Percentiles rank a stretch among this genome's conserved stretches.
These are phyloP conservation scores for Saccharomycopsis selenospora DNA, from an alignment of 805 yeast species.

Conservation along the genomic window DNA sequence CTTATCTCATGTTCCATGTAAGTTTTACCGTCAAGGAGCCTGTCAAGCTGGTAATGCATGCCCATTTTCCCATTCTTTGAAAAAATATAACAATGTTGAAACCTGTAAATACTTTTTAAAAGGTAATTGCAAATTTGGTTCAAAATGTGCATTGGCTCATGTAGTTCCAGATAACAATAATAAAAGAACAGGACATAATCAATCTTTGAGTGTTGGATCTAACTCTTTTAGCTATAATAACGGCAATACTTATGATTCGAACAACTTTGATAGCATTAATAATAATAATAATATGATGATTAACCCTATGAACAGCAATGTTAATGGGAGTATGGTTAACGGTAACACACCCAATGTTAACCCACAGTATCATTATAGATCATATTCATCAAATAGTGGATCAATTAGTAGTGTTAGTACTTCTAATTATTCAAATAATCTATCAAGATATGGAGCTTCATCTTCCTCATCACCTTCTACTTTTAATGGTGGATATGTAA, in stretches of 20 bases:
- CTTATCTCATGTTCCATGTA: slow-evolving; percentile 92
- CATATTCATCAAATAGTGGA: no score
- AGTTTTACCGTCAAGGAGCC: slow-evolving; percentile 83
- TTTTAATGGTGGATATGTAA: no score
- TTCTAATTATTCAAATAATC: no score
- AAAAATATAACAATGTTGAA: slow-evolving; percentile 42
- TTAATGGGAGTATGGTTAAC: no score
- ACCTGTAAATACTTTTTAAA: slow-evolving; percentile 92
- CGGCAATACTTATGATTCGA: not conserved
- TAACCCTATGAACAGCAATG: no score
- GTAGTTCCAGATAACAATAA: slow-evolving; percentile 82
- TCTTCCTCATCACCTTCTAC: no score
- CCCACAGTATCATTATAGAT: no score
- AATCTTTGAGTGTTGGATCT: not conserved
- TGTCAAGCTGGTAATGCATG: slow-evolving; percentile 94
- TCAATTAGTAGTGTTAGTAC: no score
- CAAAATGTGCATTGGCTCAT: slow-evolving; percentile 91
- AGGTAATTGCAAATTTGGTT: slow-evolving; percentile 96
- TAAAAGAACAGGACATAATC: not conserved
- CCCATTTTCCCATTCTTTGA: slow-evolving; percentile 79
- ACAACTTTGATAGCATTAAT: not conserved
- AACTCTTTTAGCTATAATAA: not conserved
- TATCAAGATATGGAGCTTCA: no score
- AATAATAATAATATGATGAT: slow-evolving; percentile 3
- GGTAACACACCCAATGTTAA: no score